Evolutionary conservation across 2,329 filamentous ascomycete species (phyloP).

Genomic region (Kalmusia sp.): DNA sequence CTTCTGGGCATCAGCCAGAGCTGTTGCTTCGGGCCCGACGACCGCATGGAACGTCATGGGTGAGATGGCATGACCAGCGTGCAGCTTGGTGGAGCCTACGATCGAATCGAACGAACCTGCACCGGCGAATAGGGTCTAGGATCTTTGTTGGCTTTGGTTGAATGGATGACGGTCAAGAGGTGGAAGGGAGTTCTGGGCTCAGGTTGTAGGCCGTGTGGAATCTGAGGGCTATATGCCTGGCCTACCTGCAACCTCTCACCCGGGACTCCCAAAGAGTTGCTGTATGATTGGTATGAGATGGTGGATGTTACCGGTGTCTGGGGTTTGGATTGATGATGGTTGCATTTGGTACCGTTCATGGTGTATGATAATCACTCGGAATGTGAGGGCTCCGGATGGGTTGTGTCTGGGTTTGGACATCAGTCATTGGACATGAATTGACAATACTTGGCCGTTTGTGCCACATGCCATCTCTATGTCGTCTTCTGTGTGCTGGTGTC

Average conservation of each 20-base stretch:
- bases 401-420: too few species aligned
- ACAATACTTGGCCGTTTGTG: too few species aligned
- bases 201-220: not conserved
- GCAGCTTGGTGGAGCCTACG: slow-evolving; percentile 5
- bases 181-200: not conserved
- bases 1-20: slow-evolving; percentile 8
- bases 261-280: too few species aligned
- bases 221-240: slow-evolving; percentile 2
- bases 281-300: too few species aligned
- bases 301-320: too few species aligned
- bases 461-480: too few species aligned
- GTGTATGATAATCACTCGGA: too few species aligned
- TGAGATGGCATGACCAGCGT: slow-evolving; percentile 5
- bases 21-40: slow-evolving; percentile 6
- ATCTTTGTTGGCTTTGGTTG: not conserved
- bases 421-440: too few species aligned
- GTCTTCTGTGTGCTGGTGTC: not conserved
- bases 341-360: too few species aligned
- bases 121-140: slow-evolving; percentile 2
- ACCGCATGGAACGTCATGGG: slow-evolving; percentile 3
- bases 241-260: not conserved
- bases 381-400: too few species aligned
- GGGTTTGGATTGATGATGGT: too few species aligned
- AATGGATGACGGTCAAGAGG: too few species aligned
- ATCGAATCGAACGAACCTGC: slow-evolving; percentile 9